Conservation (phyloP, 139 green algal genomes). For the Coccomyxa sp. region DNA sequence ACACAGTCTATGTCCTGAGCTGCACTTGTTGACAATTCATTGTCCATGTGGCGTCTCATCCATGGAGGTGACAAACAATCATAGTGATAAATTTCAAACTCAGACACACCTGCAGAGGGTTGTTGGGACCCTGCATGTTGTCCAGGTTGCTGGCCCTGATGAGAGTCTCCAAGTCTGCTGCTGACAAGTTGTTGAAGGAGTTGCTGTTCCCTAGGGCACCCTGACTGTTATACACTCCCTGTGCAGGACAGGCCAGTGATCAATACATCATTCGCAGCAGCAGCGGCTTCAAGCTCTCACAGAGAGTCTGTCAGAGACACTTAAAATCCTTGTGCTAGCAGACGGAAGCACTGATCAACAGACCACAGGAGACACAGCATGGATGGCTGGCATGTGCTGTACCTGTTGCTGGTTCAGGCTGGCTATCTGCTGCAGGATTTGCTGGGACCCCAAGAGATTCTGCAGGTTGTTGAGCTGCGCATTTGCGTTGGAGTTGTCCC, state of each 20-base stretch:
- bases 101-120: not conserved
- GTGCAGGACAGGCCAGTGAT: not conserved
- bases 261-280: not conserved
- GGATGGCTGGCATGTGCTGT: not conserved
- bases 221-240: not conserved
- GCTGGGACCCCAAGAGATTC: not conserved
- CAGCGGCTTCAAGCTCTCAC: no score
- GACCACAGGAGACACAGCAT: not conserved
- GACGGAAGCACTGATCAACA: no score
- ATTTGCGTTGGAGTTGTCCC: not conserved
- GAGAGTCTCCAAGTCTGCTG: not conserved
- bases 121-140: not conserved
- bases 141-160: not conserved
- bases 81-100: not conserved
- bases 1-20: no score
- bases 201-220: not conserved
- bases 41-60: no score
- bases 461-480: not conserved
- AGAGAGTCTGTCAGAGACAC: no score
- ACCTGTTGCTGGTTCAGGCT: not conserved
- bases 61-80: not conserved
- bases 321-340: no score
- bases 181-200: not conserved
- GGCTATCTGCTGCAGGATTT: not conserved
- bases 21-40: not conserved